Evolutionary conservation across 176 grass and related monocot genomes (phyloP), one percentile per base, ranked within the genome.

Genomic region (Paspalum notatum): DNA sequence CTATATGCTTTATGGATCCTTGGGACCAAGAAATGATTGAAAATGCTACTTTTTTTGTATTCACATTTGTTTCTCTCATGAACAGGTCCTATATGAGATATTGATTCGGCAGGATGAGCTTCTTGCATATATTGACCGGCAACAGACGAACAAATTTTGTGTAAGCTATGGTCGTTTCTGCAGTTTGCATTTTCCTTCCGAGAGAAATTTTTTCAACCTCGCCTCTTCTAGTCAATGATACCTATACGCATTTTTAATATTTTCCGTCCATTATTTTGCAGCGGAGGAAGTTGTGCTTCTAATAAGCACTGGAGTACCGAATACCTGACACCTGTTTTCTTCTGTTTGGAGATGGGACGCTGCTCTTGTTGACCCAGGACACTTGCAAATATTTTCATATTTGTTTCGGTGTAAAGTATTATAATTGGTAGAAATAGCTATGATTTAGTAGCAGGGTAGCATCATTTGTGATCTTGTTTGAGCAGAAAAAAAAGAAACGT

Each of bases 51-150:
- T 76, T 53, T 49, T 32, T 24, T 42, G 7, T 80, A 55, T 41
- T 74, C 63, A 87, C 38, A 16, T 68, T 77, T 82, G 17, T 63
- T 77, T 74, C 32, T 76, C 71, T 39, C 43, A 26, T 79, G 60
- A 55, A 7, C 81, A 96, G 93, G 85, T 46, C 41, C 84, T 99
- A 27, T 84, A 91, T 78, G 97, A 91, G 65, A 84, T 80, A 82
- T 58, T 93, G 78, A 89, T 91, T 82, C 88, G 89, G 71, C 93
- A 96, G 80, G 90, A 93, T n/a, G 97, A 96, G 18, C 81, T 99
- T 41, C 89, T 99, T 57, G 82, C 91, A 75, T 93, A 96, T 75
- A 79, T 93, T 67, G 93, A 99, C 71, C 74, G 45, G 26, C 89
- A 91, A 69, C 68, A 82, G 67, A 64, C 82, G 50, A 47, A 27